Conservation (phyloP, 1,284 basidiomycete genomes). For the Leucoagaricus sp. region DNA sequence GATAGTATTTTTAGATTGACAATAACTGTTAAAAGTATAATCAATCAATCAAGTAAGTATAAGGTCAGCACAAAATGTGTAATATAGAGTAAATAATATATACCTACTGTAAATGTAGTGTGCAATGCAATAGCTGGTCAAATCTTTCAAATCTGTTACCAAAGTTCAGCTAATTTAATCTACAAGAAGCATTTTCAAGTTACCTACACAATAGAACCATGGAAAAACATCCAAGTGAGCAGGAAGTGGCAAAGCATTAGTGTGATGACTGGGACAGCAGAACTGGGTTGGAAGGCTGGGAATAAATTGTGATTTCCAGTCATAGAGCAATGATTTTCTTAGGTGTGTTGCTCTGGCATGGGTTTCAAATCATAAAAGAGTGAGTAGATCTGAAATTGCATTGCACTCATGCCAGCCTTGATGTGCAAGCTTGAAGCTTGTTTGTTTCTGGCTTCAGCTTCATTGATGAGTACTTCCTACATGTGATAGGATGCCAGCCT, state of each 20-base stretch:
- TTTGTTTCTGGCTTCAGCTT: no score
- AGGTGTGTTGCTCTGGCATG: background rate
- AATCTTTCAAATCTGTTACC: conserved; percentile 57
- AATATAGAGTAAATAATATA: conserved; percentile 12
- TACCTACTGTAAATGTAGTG: conserved; percentile 57
- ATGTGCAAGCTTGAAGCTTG: no score
- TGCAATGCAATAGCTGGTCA: conserved; percentile 68
- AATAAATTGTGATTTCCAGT: conserved; percentile 25
- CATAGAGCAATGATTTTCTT: conserved; percentile 11
- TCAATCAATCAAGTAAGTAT: background rate
- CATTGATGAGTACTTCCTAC: no score
- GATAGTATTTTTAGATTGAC: conserved; percentile 52
- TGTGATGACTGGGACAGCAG: conserved; percentile 20
- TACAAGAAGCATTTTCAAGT: no score
- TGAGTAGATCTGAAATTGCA: no score
- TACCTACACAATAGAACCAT: conserved; percentile 52
- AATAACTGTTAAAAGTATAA: conserved; percentile 34
- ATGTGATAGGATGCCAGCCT: no score
- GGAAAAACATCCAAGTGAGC: conserved; percentile 59
- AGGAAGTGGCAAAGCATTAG: conserved; percentile 35
- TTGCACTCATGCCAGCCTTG: no score
- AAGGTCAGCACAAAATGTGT: background rate
- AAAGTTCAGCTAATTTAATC: background rate
- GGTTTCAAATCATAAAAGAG: background rate
- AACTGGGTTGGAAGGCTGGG: conserved; percentile 26